A percentile compares a stretch with the other conserved stretches of the same genome.
These are phyloP conservation scores for Salix koriyanagi DNA, from an alignment of 345 rosid species.

Conservation along the genomic window DNA sequence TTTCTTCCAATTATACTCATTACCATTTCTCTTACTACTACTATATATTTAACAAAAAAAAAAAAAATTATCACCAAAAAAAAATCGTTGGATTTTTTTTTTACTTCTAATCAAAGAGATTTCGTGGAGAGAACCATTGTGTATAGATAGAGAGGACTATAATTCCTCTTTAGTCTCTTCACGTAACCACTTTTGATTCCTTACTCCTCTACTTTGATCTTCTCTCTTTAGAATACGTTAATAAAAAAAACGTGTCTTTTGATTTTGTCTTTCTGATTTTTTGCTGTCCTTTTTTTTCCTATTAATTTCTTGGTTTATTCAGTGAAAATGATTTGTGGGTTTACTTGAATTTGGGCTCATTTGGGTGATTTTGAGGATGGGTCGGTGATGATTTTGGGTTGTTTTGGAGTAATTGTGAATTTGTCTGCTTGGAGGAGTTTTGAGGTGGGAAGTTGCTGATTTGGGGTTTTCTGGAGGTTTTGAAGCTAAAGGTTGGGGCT, in stretches of 20 bases:
- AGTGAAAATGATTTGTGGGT: slow-evolving; percentile 14
- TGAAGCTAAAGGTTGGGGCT: slow-evolving; percentile 5
- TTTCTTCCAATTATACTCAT: neutral
- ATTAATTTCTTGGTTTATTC: neutral
- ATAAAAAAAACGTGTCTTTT: neutral
- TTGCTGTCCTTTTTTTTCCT: neutral
- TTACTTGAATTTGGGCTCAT: slow-evolving; percentile 1
- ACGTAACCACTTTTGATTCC: slow-evolving; percentile 3
- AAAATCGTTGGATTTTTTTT: neutral
- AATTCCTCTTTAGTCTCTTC: no score
- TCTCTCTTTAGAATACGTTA: neutral
- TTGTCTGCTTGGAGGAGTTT: slow-evolving; percentile 19
- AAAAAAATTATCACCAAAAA: neutral
- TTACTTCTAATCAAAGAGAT: no score
- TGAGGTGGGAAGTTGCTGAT: slow-evolving; percentile 16
- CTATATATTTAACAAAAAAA: no score
- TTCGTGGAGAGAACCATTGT: no score
- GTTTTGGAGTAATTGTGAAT: slow-evolving; percentile 15
- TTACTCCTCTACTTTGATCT: slow-evolving; percentile 6
- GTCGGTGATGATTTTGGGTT: slow-evolving; percentile 25
- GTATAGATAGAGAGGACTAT: no score
- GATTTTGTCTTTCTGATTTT: neutral
- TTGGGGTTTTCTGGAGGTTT: slow-evolving; percentile 29
- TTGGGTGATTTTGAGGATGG: slow-evolving; percentile 18
- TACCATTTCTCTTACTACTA: neutral